Base-by-base conservation (phyloP, 345 rosid species). In the Lumnitzera racemosa region DNA sequence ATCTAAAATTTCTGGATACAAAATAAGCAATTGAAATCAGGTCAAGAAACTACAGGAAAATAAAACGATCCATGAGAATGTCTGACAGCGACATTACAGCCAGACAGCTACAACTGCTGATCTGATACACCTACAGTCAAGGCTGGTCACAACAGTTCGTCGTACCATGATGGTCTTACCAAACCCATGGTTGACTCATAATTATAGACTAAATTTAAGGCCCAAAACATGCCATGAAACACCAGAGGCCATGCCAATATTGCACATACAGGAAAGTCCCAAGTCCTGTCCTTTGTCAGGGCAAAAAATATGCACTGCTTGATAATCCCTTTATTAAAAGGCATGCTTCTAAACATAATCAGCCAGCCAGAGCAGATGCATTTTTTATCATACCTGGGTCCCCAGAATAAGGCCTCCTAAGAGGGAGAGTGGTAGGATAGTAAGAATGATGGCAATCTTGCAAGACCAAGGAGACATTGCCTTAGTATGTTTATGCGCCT, bases 401-500 rank as follows among this genome's bases (percentile, higher is more conserved):
- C 59, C 96, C 91, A 12, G 87, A 80, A 77, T 67, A 57, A 36
- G 98, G 94, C 66, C 74, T 74, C 69, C 98, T 76, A 70, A 78
- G 60, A 61, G 98, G 98, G 67, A 85, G 87, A 62, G 81, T 75
- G 36, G 78, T 80, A 16, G 95, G 98, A 79, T 82, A 86, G 76
- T 74, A 69, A 14, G 76, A 36, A 53, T 70, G 62, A 65, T 24
- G 68, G 67, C 74, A 75, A 69, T 84, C 88, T 96, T 91, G 88
- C 70, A 72, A 50, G 17, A 63, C 16, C 61, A 74, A 14, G 20
- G 64, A 74, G 46, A 36, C 56, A 56, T 36, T 36, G 43, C 1
- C 43, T 36, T 36, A 36, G 43, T 7, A 36, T 36, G 43, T 9
- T 29, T 29, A 29, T 29, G 36, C 36, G 11, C 10, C 43, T 36